Percentiles rank a stretch among this genome's conserved stretches.
These are phyloP conservation scores for Dothiorella sarmentorum DNA, from an alignment of 2,329 filamentous ascomycete species.

Conservation along the genomic window DNA sequence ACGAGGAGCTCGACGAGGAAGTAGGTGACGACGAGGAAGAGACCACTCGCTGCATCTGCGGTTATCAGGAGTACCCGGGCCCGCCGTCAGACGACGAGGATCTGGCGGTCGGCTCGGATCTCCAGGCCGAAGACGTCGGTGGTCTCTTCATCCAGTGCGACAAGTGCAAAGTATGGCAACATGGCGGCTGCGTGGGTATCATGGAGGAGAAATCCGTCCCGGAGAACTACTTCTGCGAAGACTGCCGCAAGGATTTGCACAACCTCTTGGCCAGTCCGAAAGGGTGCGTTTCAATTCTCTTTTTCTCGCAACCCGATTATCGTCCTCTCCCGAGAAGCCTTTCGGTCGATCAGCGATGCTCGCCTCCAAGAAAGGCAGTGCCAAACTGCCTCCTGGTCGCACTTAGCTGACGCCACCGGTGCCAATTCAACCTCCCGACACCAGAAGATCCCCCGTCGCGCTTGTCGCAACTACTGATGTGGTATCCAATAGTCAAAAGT, in stretches of 20 bases:
- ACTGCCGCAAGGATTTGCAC: constrained; percentile 88
- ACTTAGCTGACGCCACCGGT: constrained; percentile 16
- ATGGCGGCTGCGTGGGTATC: constrained; percentile 95
- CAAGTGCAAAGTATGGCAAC: constrained; percentile 95
- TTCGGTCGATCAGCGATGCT: background rate
- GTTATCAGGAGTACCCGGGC: constrained; percentile 90
- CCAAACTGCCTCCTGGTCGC: background rate
- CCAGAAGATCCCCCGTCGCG: background rate
- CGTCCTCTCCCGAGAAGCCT: background rate
- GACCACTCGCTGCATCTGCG: constrained; percentile 92
- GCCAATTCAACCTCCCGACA: constrained; percentile 8
- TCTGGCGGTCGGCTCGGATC: constrained; percentile 50
- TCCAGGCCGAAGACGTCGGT: constrained; percentile 69
- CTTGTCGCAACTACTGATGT: constrained; percentile 6
- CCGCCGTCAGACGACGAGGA: constrained; percentile 56
- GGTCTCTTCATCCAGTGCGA: constrained; percentile 98
- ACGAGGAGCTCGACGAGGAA: constrained; percentile 59
- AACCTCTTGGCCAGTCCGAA: constrained; percentile 75
- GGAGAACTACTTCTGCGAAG: constrained; percentile 97
- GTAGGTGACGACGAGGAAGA: constrained; percentile 73
- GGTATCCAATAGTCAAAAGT: constrained; percentile 52
- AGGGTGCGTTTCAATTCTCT: constrained; percentile 63
- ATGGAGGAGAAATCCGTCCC: constrained; percentile 82
- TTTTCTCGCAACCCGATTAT: background rate
- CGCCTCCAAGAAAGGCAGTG: background rate